Evolutionary conservation across 129 eudicot species (phyloP).

Genomic region (Silybum marianum): DNA sequence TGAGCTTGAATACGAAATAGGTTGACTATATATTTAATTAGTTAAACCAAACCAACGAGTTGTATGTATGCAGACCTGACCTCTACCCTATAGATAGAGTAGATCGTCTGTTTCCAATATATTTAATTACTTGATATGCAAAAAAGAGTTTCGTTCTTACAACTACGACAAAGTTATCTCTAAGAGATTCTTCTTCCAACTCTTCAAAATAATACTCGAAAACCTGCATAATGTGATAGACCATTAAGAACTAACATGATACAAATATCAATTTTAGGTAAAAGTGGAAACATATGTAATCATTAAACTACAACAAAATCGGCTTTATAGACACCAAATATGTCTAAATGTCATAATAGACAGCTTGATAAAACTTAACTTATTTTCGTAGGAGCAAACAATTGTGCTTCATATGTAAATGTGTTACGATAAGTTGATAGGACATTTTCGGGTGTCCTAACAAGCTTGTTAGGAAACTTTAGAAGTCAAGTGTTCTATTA

Average conservation of each 20-base stretch:
- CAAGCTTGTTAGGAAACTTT: not conserved
- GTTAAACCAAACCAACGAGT: not conserved
- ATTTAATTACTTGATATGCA: conserved; percentile 5
- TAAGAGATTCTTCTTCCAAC: conserved; percentile 83
- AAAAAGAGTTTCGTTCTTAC: conserved; percentile 32
- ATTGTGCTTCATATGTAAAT: not conserved
- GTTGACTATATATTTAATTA: conserved; percentile 5
- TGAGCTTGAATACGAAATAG: conserved; percentile 1
- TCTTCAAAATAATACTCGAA: conserved; percentile 80
- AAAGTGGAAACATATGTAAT: not conserved
- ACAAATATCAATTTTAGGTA: not conserved
- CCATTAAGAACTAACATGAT: not conserved
- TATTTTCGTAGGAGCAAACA: not conserved
- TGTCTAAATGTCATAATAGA: not conserved
- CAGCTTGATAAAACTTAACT: not conserved
- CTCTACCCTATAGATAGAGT: not conserved
- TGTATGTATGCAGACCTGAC: not conserved
- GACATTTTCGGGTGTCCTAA: not conserved
- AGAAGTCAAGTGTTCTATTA: not conserved
- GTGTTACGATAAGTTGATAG: not conserved
- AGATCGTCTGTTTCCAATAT: not conserved
- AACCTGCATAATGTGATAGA: conserved; percentile 44
- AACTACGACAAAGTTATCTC: conserved; percentile 95
- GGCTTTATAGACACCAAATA: not conserved
- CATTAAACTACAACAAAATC: not conserved